Percentiles rank a stretch among this genome's conserved stretches.
These are phyloP conservation scores for Fusarium miscanthi DNA, from an alignment of 2,329 filamentous ascomycete species.

Conservation along the genomic window DNA sequence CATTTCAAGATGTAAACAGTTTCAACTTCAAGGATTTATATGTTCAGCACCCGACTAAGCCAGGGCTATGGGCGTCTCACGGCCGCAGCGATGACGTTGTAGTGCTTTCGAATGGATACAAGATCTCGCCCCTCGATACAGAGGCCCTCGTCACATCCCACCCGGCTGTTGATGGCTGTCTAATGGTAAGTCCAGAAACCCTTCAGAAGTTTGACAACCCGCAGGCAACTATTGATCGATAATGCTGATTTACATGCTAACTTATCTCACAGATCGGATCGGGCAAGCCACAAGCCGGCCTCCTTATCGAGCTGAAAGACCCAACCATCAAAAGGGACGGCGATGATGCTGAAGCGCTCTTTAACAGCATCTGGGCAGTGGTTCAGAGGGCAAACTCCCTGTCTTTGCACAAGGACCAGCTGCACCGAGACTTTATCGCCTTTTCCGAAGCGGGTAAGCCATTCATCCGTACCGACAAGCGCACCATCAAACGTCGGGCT, in stretches of 20 bases:
- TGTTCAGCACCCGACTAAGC: conserved; percentile 42
- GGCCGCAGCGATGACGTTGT: conserved; percentile 48
- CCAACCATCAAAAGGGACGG: conserved; percentile 30
- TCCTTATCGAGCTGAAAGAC: conserved; percentile 46
- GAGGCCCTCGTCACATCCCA: conserved; percentile 45
- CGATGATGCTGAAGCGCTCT: conserved; percentile 22
- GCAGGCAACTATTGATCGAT: neutral
- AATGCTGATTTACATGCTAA: neutral
- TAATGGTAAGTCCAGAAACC: conserved; percentile 12
- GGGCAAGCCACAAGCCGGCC: conserved; percentile 43
- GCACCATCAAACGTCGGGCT: conserved; percentile 55
- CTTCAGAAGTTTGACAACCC: rapidly evolving
- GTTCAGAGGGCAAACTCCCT: conserved; percentile 57
- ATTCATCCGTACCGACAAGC: conserved; percentile 59
- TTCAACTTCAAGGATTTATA: conserved; percentile 50
- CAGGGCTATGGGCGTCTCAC: conserved; percentile 46
- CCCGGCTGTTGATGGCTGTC: conserved; percentile 42
- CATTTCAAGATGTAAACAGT: conserved; percentile 43
- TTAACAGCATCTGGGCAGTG: conserved; percentile 58
- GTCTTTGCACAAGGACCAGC: conserved; percentile 54
- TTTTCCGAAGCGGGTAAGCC: conserved; percentile 56
- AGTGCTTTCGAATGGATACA: conserved; percentile 48
- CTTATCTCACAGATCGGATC: neutral
- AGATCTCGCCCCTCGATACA: conserved; percentile 47
- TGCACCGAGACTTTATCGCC: conserved; percentile 56